Evolutionary conservation across 2,329 filamentous ascomycete species (phyloP), one percentile per base, ranked within the genome.

Genomic region (Penicillium sp.): DNA sequence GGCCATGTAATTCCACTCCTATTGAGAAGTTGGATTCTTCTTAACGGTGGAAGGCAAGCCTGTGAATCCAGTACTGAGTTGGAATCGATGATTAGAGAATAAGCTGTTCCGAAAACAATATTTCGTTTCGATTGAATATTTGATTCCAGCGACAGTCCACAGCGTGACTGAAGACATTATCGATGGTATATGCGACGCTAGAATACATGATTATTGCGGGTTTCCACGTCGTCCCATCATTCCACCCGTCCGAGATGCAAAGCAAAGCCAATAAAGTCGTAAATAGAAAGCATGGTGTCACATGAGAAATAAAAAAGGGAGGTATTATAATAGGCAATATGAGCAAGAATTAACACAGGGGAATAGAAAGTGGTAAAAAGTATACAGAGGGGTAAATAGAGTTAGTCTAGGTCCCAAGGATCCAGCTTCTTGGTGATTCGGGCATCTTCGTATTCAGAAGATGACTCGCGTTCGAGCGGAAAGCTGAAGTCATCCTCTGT

Each of bases 401-500:
- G n/a, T 47, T 54, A 66, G 48, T 70, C 66, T 40, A 70, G 53
- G 34, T 69, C 67, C 66, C 66, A 70, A 33, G 65, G 61, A 54
- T 69, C 63, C 28, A 58, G 44, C 48, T 63, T 64, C 36, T 50
- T 60, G 49, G 39, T 42, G 19, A 52, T 55, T 18, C 52, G 36
- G 9, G 62, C 56, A 14, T 63, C 59, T 21, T 63, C 63, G 3
- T 67, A 66, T 13, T 66, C 60, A 2, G 63, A 67, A 29, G 59
- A 60, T 19, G 51, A 51, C 31, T 70, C 68, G 10, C 66, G 68
- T 5, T 69, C 65, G 48, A 74, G 63, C 39, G 74, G 74, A 42
- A 75, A 67, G 37, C 70, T 72, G 51, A 70, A 75, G 49, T 75
- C 75, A 61, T 76, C 73, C 40, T 72, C 69, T 13, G 65, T 61